Conservation (phyloP, 2,329 filamentous ascomycete species). For the Calonectria ilicicola region DNA sequence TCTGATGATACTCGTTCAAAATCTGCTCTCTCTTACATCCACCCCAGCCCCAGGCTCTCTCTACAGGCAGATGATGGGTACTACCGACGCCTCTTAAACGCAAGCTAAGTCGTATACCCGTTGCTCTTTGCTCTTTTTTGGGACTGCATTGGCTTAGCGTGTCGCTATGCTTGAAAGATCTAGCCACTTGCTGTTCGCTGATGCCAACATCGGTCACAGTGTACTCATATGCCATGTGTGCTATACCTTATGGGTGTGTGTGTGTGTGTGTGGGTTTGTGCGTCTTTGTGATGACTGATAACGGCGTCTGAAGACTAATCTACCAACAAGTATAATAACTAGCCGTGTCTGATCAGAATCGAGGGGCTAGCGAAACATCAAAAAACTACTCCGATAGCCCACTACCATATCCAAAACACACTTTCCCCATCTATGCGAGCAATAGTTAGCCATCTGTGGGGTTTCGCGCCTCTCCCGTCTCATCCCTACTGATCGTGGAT, state of each 20-base stretch:
- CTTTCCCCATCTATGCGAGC: slow-evolving; percentile 36
- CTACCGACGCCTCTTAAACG: slow-evolving; percentile 25
- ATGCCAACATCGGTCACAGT: not conserved
- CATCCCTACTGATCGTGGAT: slow-evolving; percentile 30
- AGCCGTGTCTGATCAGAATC: slow-evolving; percentile 29
- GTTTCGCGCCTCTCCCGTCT: slow-evolving; percentile 44
- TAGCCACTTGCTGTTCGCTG: not conserved
- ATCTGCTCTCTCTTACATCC: not conserved
- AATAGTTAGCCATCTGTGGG: slow-evolving; percentile 39
- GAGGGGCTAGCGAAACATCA: slow-evolving; percentile 36
- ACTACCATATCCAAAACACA: slow-evolving; percentile 36
- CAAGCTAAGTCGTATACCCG: slow-evolving; percentile 2
- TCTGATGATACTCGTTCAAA: not conserved
- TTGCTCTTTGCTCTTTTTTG: slow-evolving; percentile 34
- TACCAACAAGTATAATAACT: slow-evolving; percentile 31
- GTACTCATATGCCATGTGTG: not conserved
- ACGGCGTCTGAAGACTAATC: not conserved
- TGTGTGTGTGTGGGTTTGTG: not conserved
- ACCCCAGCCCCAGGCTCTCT: not conserved
- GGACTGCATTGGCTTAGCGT: slow-evolving; percentile 17
- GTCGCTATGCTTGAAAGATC: slow-evolving; percentile 11
- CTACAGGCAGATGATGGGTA: slow-evolving; percentile 3
- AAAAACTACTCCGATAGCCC: slow-evolving; percentile 35
- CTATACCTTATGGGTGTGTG: not conserved
- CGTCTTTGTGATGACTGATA: not conserved